Evolutionary conservation across 305 asterid species (phyloP), one percentile per base, ranked within the genome.

Genomic region (Fraxinus xanthoxyloides): DNA sequence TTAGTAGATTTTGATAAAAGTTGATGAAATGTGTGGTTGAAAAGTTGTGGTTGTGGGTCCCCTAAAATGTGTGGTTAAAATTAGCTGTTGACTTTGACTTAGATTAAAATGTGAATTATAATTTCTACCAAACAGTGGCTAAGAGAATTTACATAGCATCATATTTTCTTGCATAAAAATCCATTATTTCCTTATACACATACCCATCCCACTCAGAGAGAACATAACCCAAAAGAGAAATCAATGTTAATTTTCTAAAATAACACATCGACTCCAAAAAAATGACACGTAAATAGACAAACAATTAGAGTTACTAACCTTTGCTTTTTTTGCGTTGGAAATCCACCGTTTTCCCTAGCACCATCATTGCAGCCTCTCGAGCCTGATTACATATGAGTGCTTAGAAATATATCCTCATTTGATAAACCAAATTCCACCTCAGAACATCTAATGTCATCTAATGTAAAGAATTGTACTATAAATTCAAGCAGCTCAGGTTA

Each of bases 311-410:
- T 46, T 61, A 74, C 87, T 85, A 32, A 95, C 99, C 99, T 95
- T 92, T 93, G 90, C 91, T 93, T 92, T 91, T 97, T 89, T 89
- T 95, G 48, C 99, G 90, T 92, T 97, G 99, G 87, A 90, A 87
- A 92, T 97, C 99, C 79, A 97, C 98, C 65, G 93, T 90, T 89
- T 95, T 94, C 82, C 99, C 98, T 83, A 92, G 99, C 81, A 91
- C 89, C 97, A 90, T 90, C 59, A 84, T 54, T n/a, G 95, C 97
- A 86, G 92, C 99, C 89, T 95, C 99, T 72, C 99, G 97, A 82
- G 90, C 92, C 99, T 97, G 95, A 83, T 82, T 83, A 81, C 79
- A 85, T 56, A 82, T 80, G 77, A 85, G 61, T 77, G 43, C 28
- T 72, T 19, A 72, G 76, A 72, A 31, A 32, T 32, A 31, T 21